Conservation (phyloP, 495 filamentous ascomycete genomes). For the Penicillium nucicola region DNA sequence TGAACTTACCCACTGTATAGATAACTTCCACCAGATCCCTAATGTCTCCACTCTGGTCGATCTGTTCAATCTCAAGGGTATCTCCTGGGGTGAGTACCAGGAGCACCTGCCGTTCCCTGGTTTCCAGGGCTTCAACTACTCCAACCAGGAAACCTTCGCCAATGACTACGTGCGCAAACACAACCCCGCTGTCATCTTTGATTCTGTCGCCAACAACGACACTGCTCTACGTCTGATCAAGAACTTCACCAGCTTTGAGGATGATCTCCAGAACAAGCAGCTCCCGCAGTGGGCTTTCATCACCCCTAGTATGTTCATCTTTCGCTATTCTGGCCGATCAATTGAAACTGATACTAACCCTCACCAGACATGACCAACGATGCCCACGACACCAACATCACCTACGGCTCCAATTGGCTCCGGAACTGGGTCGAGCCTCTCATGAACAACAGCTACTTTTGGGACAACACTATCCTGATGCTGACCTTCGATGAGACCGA, state of each 20-base stretch:
- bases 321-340: too few relatives aligned
- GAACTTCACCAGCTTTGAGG: slow-evolving; percentile 56
- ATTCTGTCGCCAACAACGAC: slow-evolving; percentile 47
- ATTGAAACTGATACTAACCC: too few relatives aligned
- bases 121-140: too few relatives aligned
- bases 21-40: too few relatives aligned
- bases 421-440: slow-evolving; percentile 56
- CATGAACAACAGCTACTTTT: slow-evolving; percentile 58
- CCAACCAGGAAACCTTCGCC: too few relatives aligned
- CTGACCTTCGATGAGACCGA: slow-evolving; percentile 65
- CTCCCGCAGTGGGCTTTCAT: slow-evolving; percentile 70
- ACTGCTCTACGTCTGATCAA: slow-evolving; percentile 57
- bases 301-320: too few relatives aligned
- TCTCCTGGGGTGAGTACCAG: too few relatives aligned
- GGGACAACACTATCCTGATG: slow-evolving; percentile 62
- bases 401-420: slow-evolving; percentile 54
- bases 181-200: slow-evolving; percentile 59
- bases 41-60: too few relatives aligned
- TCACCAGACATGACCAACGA: too few relatives aligned
- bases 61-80: too few relatives aligned
- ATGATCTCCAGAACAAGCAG: slow-evolving; percentile 49
- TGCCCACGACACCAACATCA: slow-evolving; percentile 64
- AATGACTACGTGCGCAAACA: slow-evolving; percentile 68
- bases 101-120: too few relatives aligned
- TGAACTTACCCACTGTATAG: too few relatives aligned